A percentile compares a stretch with the other conserved stretches of the same genome.
These are phyloP conservation scores for Perilla frutescens DNA, from an alignment of 257 asterid species.

Conservation along the genomic window DNA sequence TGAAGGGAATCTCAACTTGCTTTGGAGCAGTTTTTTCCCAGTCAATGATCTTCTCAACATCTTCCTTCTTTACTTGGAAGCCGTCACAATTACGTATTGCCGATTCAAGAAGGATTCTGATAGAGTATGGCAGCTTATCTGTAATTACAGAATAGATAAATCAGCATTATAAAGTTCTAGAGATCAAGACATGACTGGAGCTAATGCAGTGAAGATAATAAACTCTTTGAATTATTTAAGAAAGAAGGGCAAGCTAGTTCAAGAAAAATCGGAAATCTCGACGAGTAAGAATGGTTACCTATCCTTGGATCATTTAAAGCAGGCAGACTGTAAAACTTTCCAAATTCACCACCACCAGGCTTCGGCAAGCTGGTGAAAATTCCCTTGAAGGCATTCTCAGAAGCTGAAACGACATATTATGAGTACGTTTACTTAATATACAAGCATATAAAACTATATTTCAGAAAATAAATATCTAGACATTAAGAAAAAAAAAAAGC, in stretches of 20 bases:
- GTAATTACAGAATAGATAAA: constrained; percentile 34
- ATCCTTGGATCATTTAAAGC: constrained; percentile 89
- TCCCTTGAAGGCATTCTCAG: constrained; percentile 81
- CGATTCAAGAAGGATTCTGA: constrained; percentile 89
- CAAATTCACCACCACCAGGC: constrained; percentile 95
- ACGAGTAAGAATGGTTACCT: constrained; percentile 49
- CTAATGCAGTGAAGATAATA: not conserved
- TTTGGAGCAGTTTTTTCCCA: constrained; percentile 87
- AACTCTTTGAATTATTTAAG: too few relatives aligned
- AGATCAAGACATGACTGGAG: constrained; percentile 8
- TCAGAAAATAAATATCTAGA: constrained; percentile 5
- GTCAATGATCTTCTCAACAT: constrained; percentile 91
- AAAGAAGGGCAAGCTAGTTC: not conserved
- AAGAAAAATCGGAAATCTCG: not conserved
- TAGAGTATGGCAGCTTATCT: constrained; percentile 95
- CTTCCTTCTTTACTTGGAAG: constrained; percentile 89
- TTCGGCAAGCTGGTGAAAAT: constrained; percentile 80
- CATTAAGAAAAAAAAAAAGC: not conserved
- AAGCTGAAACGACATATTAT: constrained; percentile 55
- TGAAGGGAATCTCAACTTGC: constrained; percentile 93
- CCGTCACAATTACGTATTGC: constrained; percentile 96
- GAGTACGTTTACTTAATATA: constrained; percentile 25
- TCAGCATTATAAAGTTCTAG: constrained; percentile 11
- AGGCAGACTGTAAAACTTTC: constrained; percentile 87
- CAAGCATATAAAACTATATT: constrained; percentile 24